A percentile compares a stretch with the other conserved stretches of the same genome.
Conservation (phyloP, 2,329 filamentous ascomycete genomes). For the Coniochaeta ligniaria region DNA sequence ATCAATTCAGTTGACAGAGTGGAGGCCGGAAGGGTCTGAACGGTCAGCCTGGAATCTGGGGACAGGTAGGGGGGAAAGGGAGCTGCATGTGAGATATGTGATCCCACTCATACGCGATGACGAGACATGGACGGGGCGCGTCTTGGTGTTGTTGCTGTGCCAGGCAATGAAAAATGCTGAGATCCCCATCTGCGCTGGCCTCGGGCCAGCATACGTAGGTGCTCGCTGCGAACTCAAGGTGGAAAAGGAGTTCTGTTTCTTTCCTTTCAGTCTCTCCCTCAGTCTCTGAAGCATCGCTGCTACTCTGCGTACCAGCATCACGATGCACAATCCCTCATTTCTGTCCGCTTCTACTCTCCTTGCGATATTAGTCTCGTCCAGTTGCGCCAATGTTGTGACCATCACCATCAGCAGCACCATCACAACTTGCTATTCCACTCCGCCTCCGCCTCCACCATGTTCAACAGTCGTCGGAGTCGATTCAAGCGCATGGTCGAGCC, state of each 20-base stretch:
- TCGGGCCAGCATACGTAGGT: background rate
- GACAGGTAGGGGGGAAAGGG: background rate
- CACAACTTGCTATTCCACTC: constrained; percentile 7
- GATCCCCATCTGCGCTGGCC: background rate
- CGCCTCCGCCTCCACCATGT: constrained; percentile 7
- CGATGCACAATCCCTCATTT: constrained; percentile 15
- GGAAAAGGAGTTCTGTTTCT: background rate
- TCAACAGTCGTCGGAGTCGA: background rate
- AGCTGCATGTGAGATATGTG: background rate
- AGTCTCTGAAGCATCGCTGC: background rate
- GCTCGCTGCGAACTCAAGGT: background rate
- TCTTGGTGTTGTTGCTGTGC: background rate
- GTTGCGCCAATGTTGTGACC: constrained; percentile 1
- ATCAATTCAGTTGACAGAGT: background rate
- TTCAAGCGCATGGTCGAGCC: constrained; percentile 1
- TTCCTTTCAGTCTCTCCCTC: background rate
- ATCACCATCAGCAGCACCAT: constrained; percentile 6
- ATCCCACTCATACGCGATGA: background rate
- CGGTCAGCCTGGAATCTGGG: background rate
- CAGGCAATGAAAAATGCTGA: background rate
- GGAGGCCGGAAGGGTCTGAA: background rate
- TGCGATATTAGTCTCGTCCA: constrained; percentile 4
- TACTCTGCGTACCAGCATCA: constrained; percentile 2
- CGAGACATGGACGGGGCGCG: background rate
- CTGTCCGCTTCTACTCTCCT: constrained; percentile 9